These are phyloP conservation scores for Diplodia corticola DNA, from an alignment of 2,329 filamentous ascomycete genomes.

Conservation along the genomic window DNA sequence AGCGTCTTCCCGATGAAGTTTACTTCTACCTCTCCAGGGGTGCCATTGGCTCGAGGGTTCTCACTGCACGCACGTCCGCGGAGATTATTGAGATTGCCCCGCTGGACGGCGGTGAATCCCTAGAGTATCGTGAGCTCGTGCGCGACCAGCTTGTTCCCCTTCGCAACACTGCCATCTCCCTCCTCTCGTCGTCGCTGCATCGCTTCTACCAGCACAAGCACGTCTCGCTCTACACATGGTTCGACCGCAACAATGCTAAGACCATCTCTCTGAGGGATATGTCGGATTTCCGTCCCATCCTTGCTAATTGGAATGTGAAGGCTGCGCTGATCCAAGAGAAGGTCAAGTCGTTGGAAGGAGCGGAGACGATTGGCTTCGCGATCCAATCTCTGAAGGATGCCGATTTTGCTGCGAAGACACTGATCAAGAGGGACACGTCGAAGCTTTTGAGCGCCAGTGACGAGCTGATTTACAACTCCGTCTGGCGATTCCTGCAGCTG, in stretches of 20 bases:
- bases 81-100: constrained; percentile 80
- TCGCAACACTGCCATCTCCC: constrained; percentile 72
- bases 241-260: constrained; percentile 52
- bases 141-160: constrained; percentile 71
- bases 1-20: constrained; percentile 84
- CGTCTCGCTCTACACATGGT: constrained; percentile 81
- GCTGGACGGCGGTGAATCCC: constrained; percentile 76
- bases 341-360: constrained; percentile 28
- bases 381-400: constrained; percentile 65
- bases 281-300: constrained; percentile 54
- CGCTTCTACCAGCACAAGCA: constrained; percentile 80
- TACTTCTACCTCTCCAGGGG: constrained; percentile 87
- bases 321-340: constrained; percentile 54
- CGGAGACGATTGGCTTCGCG: constrained; percentile 48
- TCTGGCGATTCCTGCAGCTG: constrained; percentile 88
- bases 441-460: constrained; percentile 60
- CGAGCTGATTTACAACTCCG: constrained; percentile 71
- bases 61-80: constrained; percentile 79
- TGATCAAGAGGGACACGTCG: constrained; percentile 55
- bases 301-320: constrained; percentile 73
- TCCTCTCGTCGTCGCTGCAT: constrained; percentile 77
- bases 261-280: constrained; percentile 62
- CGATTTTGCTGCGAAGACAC: constrained; percentile 69
- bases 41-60: constrained; percentile 73
- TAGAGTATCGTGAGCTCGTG: constrained; percentile 79